These are phyloP conservation scores for Caryopteris hybrid DNA, from an alignment of 305 asterid species.

Conservation along the genomic window DNA sequence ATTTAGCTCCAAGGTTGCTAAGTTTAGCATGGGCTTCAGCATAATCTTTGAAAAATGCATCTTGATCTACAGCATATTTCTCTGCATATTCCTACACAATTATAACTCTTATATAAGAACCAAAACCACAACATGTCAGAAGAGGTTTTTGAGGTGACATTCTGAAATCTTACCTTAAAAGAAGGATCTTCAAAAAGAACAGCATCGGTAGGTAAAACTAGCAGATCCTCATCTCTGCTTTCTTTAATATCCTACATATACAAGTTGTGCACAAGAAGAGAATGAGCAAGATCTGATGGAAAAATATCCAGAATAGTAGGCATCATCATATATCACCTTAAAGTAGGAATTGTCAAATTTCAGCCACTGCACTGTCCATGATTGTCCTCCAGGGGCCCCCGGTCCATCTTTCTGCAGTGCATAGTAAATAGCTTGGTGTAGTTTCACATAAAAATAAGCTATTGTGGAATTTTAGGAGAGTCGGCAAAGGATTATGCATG, in stretches of 20 bases:
- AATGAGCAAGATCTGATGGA: slow-evolving; percentile 8
- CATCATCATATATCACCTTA: slow-evolving; percentile 45
- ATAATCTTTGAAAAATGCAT: slow-evolving; percentile 79
- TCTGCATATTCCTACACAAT: slow-evolving; percentile 68
- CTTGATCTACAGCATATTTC: slow-evolving; percentile 87
- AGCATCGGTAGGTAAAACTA: slow-evolving; percentile 94
- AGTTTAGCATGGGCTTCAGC: slow-evolving; percentile 98
- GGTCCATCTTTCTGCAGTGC: slow-evolving; percentile 92
- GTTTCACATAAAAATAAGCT: background rate
- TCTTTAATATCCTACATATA: slow-evolving; percentile 74
- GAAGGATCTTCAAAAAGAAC: slow-evolving; percentile 87
- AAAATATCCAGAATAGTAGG: background rate
- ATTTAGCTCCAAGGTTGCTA: slow-evolving; percentile 91
- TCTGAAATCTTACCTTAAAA: slow-evolving; percentile 58
- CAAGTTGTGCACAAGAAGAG: slow-evolving; percentile 14
- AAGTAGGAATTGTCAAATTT: slow-evolving; percentile 92
- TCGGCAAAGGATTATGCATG: background rate
- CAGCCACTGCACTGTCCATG: slow-evolving; percentile 94
- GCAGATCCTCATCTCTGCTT: slow-evolving; percentile 73
- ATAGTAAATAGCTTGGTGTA: slow-evolving; percentile 7
- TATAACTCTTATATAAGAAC: slow-evolving; percentile 14
- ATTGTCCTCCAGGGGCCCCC: slow-evolving; percentile 96
- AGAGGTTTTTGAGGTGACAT: background rate
- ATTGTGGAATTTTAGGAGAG: background rate
- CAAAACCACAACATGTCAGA: slow-evolving; percentile 14